Conservation (phyloP, 2,329 filamentous ascomycete species). For the Cladosporium sphaerospermum region DNA sequence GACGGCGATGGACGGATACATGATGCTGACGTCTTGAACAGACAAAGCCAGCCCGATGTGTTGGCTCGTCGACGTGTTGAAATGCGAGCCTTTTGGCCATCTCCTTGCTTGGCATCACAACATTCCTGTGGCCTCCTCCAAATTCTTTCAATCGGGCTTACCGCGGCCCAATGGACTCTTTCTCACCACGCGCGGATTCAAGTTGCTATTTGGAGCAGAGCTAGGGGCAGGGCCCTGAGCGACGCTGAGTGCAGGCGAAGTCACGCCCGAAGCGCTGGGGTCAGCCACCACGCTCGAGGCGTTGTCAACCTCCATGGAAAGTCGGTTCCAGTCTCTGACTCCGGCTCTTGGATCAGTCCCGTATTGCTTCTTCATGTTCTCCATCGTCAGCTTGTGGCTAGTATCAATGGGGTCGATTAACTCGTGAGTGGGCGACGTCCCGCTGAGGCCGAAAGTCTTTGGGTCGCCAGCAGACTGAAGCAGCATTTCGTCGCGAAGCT, state of each 20-base stretch:
- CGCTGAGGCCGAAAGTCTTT: constrained; percentile 21
- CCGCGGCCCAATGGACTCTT: not conserved
- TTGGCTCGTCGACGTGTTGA: not conserved
- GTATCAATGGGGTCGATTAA: constrained; percentile 10
- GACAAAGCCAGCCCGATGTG: not conserved
- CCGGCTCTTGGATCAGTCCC: constrained; percentile 14
- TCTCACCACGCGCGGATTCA: not conserved
- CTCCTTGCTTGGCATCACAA: constrained; percentile 12
- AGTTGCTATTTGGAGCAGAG: not conserved
- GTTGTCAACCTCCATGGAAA: constrained; percentile 13
- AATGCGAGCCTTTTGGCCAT: not conserved
- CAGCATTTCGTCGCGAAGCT: constrained; percentile 50
- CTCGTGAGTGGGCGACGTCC: constrained; percentile 11
- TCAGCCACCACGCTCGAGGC: constrained; percentile 12
- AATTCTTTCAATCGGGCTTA: not conserved
- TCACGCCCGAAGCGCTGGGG: not conserved
- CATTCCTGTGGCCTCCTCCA: constrained; percentile 9
- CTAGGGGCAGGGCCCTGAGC: not conserved
- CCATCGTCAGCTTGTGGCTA: constrained; percentile 19
- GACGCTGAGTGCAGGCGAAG: not conserved
- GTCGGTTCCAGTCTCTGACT: constrained; percentile 10
- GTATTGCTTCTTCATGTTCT: constrained; percentile 29
- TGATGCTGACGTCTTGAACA: constrained; percentile 13
- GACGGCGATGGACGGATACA: constrained; percentile 14
- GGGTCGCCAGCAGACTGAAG: constrained; percentile 42